A percentile compares a stretch with the other conserved stretches of the same genome.
Evolutionary conservation across 805 yeast genomes (phyloP).

Genomic region (Suhomyces xylopsoci): DNA sequence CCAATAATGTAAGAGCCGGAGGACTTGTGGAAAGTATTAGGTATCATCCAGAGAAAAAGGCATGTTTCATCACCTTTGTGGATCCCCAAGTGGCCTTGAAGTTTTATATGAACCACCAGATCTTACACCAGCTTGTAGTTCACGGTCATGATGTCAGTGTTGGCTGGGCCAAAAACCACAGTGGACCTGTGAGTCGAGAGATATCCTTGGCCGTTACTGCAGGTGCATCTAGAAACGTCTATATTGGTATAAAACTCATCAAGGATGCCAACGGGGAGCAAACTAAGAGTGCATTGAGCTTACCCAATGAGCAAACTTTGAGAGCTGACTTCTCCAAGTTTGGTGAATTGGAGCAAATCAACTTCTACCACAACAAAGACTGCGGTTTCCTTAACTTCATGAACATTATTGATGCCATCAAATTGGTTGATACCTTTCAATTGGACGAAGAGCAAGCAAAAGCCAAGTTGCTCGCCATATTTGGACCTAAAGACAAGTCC

Average conservation of each 20-base stretch:
- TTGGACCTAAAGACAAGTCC: slow-evolving; percentile 24
- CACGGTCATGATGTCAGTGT: slow-evolving; percentile 62
- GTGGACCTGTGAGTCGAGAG: slow-evolving; percentile 58
- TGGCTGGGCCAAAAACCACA: slow-evolving; percentile 68
- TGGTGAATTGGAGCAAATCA: slow-evolving; percentile 77
- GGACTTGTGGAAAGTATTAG: slow-evolving; percentile 67
- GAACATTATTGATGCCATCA: slow-evolving; percentile 61
- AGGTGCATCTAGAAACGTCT: slow-evolving; percentile 76
- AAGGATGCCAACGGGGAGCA: slow-evolving; percentile 10
- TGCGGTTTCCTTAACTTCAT: slow-evolving; percentile 76
- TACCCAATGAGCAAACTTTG: slow-evolving; percentile 46
- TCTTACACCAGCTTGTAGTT: slow-evolving; percentile 53
- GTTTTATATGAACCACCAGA: slow-evolving; percentile 58
- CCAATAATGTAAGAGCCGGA: slow-evolving; percentile 70
- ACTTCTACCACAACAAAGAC: slow-evolving; percentile 62
- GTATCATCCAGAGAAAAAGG: slow-evolving; percentile 47
- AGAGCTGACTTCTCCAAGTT: slow-evolving; percentile 59
- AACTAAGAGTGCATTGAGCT: slow-evolving; percentile 5
- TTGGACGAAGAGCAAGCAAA: slow-evolving; percentile 9
- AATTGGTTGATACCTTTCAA: slow-evolving; percentile 58
- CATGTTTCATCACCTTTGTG: slow-evolving; percentile 69
- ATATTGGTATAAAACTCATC: slow-evolving; percentile 56
- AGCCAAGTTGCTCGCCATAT: slow-evolving; percentile 50
- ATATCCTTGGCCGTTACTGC: slow-evolving; percentile 62
- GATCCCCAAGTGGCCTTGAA: slow-evolving; percentile 64